Base-by-base conservation (phyloP, 495 filamentous ascomycete species). In the Cercophora scortea region DNA sequence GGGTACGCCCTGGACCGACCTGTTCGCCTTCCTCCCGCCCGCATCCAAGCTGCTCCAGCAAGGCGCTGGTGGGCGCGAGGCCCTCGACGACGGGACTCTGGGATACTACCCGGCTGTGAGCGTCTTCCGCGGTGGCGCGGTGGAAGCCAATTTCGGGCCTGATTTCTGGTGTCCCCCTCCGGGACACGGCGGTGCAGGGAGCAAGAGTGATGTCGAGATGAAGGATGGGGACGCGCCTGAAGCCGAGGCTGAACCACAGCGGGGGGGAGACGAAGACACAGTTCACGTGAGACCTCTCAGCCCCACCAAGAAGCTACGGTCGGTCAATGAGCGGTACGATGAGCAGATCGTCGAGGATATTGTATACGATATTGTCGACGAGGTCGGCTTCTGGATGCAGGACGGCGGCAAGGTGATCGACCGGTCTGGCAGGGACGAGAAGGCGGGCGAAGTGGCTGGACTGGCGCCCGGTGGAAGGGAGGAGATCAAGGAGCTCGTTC, bases 341-440 rank as follows among this genome's bases (percentile, higher is more conserved):
- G 93, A 97, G 65, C 91, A 96, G 71, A 92, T 97, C 56, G 91
- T 86, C 4, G 94, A 99, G 69, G 94, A 97, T 63, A 78, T 96
- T 8, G 73, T 91, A 38, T 95, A 89, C 60, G 92, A 96, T 66
- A 77, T 97, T 36, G 76, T 95, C 13, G 94, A 98, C 64, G 91
- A 96, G 65, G 85, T 92, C 43, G 88, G 92, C 61, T 84, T 88
- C 63, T 83, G 85, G 71, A 74, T 81, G 63, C 78, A 84, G 55
- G 85, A 87, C 71, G 76, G 80, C 48, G 73, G 75, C 17, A 65
- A 66, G 56, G 72, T 68, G n/a, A 66, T 67, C 52, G 71, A 67
- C 55, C 65, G 71, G 34, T 61, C 67, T 38, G 64, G 61, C 36
- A 52, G 66, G 49, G 62, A 71, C 54, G 67, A 69, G 45, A 64